These are phyloP conservation scores for Biscogniauxia sp. DNA, from an alignment of 2,329 filamentous ascomycete species.

Conservation along the genomic window DNA sequence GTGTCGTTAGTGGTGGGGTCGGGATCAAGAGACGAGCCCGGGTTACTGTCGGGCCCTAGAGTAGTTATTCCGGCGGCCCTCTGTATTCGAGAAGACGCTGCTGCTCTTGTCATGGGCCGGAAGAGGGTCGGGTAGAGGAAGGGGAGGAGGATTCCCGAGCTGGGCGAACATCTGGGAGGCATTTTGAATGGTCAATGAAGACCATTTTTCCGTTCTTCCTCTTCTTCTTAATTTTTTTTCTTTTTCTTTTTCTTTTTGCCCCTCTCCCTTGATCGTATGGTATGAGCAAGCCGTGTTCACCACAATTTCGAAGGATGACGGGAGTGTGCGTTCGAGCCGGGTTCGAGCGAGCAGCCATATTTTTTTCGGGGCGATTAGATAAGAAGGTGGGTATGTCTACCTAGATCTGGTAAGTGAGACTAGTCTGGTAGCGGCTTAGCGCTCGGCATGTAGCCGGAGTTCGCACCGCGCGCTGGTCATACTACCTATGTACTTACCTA, in stretches of 20 bases:
- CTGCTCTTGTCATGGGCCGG: slow-evolving; percentile 16
- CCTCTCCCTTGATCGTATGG: no score
- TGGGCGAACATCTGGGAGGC: slow-evolving; percentile 40
- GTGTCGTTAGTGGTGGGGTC: slow-evolving; percentile 21
- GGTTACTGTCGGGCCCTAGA: slow-evolving; percentile 18
- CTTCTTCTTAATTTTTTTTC: slow-evolving; percentile 4
- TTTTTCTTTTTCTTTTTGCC: not conserved
- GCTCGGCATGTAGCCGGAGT: slow-evolving; percentile 15
- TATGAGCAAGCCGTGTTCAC: not conserved
- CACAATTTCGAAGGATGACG: not conserved
- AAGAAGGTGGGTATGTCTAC: not conserved
- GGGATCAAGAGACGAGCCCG: slow-evolving; percentile 9
- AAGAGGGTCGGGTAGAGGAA: slow-evolving; percentile 53
- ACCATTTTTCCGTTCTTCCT: not conserved
- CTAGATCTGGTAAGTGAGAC: not conserved
- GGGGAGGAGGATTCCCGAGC: slow-evolving; percentile 39
- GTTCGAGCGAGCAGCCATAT: not conserved
- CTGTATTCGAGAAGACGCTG: slow-evolving; percentile 23
- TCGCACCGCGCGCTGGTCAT: not conserved
- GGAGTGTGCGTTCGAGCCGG: not conserved
- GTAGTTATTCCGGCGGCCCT: slow-evolving; percentile 26
- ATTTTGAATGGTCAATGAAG: slow-evolving; percentile 29
- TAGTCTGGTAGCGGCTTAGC: slow-evolving; percentile 9
- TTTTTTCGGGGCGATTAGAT: slow-evolving; percentile 22
- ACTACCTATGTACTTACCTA: not conserved